phyloP scores from a whole-genome alignment of 2,329 filamentous ascomycete genomes.

The Colletotrichum paranaense region DNA sequence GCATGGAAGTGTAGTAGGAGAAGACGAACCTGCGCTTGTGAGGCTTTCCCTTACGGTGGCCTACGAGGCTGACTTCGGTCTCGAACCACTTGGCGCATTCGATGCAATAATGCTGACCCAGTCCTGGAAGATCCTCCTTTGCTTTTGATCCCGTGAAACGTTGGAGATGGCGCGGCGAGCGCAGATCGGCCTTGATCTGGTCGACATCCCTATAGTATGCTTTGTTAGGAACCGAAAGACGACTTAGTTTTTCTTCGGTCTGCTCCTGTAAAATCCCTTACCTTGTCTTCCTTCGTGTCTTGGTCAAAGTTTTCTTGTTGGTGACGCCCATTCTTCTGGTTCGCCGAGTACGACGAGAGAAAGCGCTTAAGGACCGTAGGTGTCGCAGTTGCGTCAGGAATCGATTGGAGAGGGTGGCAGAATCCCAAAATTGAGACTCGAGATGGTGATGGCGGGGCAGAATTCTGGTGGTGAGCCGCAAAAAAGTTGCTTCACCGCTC shows the following conservation, averaged over 20 bases:
- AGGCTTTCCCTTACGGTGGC: constrained; percentile 87
- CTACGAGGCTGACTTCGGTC: constrained; percentile 78
- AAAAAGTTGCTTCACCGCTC: constrained; percentile 30
- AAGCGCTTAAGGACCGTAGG: too few relatives aligned
- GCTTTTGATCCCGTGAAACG: constrained; percentile 84
- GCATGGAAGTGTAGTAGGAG: neutral
- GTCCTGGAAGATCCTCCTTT: constrained; percentile 85
- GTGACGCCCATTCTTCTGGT: constrained; percentile 72
- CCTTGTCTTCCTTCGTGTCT: constrained; percentile 80
- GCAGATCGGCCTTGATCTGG: constrained; percentile 87
- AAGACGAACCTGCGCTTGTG: constrained; percentile 84
- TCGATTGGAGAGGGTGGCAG: neutral
- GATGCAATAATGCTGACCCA: constrained; percentile 88
- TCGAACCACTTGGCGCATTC: constrained; percentile 99
- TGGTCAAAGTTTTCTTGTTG: constrained; percentile 75
- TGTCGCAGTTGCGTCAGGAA: neutral
- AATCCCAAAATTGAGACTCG: constrained; percentile 10
- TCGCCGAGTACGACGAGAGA: neutral
- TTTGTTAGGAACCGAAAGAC: constrained; percentile 4
- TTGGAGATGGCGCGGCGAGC: constrained; percentile 81
- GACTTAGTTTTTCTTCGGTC: neutral
- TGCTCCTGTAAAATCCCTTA: constrained; percentile 46
- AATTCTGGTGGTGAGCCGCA: constrained; percentile 4
- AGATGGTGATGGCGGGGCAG: constrained; percentile 24
- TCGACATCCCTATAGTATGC: constrained; percentile 80